These are phyloP conservation scores for Lentinula raphanica DNA, from an alignment of 768 basidiomycete genomes.

Conservation along the genomic window DNA sequence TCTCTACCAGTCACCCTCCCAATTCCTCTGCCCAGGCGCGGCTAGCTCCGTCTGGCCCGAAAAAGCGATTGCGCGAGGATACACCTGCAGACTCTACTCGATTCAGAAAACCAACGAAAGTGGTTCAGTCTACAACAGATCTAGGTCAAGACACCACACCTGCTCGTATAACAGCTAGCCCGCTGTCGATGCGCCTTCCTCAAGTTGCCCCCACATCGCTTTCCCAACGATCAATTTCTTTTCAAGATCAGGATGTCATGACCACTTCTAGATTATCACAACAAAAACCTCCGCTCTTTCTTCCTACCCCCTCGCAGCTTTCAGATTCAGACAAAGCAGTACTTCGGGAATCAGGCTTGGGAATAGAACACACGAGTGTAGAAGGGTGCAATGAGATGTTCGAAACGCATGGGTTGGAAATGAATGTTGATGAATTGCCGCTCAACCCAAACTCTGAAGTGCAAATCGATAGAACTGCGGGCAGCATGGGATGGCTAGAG, in stretches of 20 bases:
- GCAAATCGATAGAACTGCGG: constrained; percentile 9
- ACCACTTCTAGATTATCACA: neutral
- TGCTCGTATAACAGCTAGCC: constrained; percentile 25
- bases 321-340: constrained; percentile 49
- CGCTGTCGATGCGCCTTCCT: no score
- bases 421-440: constrained; percentile 13
- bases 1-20: constrained; percentile 67
- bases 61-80: constrained; percentile 43
- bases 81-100: constrained; percentile 32
- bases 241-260: no score
- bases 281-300: constrained; percentile 37
- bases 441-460: neutral
- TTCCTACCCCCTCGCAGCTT: constrained; percentile 50
- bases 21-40: constrained; percentile 25
- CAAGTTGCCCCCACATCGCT: no score
- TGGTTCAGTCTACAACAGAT: constrained; percentile 32
- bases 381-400: constrained; percentile 58
- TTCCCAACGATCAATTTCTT: no score
- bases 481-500: constrained; percentile 11
- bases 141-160: constrained; percentile 31
- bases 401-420: constrained; percentile 57
- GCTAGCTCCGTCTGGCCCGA: constrained; percentile 3
- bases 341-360: constrained; percentile 58
- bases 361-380: constrained; percentile 59
- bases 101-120: constrained; percentile 50